These are phyloP conservation scores for Kodamaea jinghongensis DNA, from an alignment of 805 yeast genomes.

Conservation along the genomic window DNA sequence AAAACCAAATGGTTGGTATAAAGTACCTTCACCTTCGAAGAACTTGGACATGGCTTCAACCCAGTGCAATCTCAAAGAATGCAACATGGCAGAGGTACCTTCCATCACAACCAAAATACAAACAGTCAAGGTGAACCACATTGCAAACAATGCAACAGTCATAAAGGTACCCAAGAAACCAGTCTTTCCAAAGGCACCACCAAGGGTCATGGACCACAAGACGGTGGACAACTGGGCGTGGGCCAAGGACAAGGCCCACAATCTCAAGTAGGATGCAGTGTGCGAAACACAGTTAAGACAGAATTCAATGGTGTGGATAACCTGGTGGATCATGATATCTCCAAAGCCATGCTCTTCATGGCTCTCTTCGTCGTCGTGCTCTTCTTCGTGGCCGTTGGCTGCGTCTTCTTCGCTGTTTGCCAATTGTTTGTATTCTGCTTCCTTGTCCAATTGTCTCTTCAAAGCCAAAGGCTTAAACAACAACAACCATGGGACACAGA, in stretches of 20 bases:
- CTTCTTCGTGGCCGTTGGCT: conserved; percentile 16
- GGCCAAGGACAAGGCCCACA: conserved; percentile 97
- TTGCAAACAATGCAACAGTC: conserved; percentile 78
- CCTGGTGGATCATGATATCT: conserved; percentile 94
- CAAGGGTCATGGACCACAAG: conserved; percentile 93
- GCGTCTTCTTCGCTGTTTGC: conserved; percentile 15
- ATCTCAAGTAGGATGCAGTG: conserved; percentile 92
- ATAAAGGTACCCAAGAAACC: conserved; percentile 67
- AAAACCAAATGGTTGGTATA: conserved; percentile 87
- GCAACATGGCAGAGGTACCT: conserved; percentile 99
- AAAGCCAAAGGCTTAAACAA: conserved; percentile 58
- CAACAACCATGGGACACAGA: conserved; percentile 75
- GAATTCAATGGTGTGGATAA: conserved; percentile 95
- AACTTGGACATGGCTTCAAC: conserved; percentile 98
- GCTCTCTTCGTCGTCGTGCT: conserved; percentile 14
- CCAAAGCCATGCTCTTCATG: conserved; percentile 70
- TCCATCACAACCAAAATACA: conserved; percentile 94
- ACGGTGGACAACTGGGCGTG: conserved; percentile 96
- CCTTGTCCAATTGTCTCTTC: conserved; percentile 35
- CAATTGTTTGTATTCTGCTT: conserved; percentile 23
- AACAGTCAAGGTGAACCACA: conserved; percentile 94
- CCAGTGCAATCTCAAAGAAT: conserved; percentile 98
- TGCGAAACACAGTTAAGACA: conserved; percentile 97
- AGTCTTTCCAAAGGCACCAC: conserved; percentile 65
- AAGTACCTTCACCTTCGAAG: conserved; percentile 93